A percentile compares a stretch with the other conserved stretches of the same genome.
phyloP scores from a whole-genome alignment of 352 stramenopile genomes.

The Globisporangium viniferum region DNA sequence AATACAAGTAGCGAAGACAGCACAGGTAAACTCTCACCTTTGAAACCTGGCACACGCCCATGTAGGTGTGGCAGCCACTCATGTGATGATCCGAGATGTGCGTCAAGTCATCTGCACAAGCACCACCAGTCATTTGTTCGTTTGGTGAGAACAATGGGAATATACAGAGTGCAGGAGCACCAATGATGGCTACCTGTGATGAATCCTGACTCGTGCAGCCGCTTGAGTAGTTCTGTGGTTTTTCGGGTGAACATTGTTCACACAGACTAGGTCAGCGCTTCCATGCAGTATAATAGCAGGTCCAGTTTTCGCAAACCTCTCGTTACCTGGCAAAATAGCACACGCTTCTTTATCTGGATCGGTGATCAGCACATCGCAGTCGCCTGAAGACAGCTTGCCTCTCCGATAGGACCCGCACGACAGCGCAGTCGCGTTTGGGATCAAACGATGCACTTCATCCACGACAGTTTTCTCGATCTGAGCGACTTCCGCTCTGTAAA shows the following conservation, averaged over 20 bases:
- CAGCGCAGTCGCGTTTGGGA: constrained; percentile 58
- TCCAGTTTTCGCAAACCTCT: background rate
- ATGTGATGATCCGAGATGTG: constrained; percentile 53
- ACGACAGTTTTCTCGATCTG: constrained; percentile 76
- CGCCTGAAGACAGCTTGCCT: constrained; percentile 61
- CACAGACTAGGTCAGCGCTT: background rate
- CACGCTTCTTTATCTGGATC: constrained; percentile 67
- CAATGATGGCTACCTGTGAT: constrained; percentile 37
- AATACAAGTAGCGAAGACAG: background rate
- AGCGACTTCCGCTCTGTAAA: constrained; percentile 51
- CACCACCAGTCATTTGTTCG: background rate
- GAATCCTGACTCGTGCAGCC: constrained; percentile 61
- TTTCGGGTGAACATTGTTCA: background rate
- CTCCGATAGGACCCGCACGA: constrained; percentile 80
- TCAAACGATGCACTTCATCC: constrained; percentile 58
- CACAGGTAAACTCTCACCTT: constrained; percentile 27
- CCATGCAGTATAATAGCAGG: background rate
- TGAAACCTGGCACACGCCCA: constrained; percentile 75
- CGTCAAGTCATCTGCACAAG: constrained; percentile 56
- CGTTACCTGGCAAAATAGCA: constrained; percentile 53
- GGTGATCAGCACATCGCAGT: constrained; percentile 82
- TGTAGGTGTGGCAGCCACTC: constrained; percentile 75
- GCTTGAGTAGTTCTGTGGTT: constrained; percentile 42
- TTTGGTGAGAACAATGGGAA: background rate
- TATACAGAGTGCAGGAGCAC: background rate